Conservation (phyloP, 805 yeast genomes). For the Sungouiozyma intestinalis region DNA sequence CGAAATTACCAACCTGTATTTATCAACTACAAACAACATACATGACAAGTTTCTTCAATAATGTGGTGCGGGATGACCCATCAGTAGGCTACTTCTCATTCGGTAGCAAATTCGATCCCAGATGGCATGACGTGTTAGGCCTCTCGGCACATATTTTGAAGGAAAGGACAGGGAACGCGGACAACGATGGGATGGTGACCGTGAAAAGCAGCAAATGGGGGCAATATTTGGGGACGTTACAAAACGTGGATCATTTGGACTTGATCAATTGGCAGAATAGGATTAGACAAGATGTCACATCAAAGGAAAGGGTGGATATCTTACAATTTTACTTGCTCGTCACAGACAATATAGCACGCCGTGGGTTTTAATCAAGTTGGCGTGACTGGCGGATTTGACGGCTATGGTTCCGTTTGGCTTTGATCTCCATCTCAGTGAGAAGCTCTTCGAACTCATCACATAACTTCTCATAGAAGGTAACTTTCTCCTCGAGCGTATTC, state of each 20-base stretch:
- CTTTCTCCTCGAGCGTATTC: constrained; percentile 26
- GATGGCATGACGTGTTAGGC: constrained; percentile 49
- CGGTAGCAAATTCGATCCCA: constrained; percentile 65
- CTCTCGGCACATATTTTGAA: constrained; percentile 57
- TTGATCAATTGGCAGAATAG: constrained; percentile 72
- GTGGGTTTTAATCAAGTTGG: constrained; percentile 36
- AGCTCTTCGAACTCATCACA: constrained; percentile 52
- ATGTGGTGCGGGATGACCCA: constrained; percentile 41
- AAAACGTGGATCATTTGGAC: constrained; percentile 75
- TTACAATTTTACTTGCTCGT: constrained; percentile 59
- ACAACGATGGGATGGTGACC: constrained; percentile 82
- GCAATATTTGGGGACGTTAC: constrained; percentile 63
- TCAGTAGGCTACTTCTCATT: constrained; percentile 67
- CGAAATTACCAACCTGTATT: constrained; percentile 35
- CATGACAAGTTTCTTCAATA: constrained; percentile 51
- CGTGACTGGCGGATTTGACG: constrained; percentile 9
- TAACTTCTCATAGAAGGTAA: constrained; percentile 35
- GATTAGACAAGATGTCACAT: constrained; percentile 27
- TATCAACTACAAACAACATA: constrained; percentile 53
- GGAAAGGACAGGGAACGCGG: constrained; percentile 33
- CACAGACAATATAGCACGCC: constrained; percentile 48
- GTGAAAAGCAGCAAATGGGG: constrained; percentile 80
- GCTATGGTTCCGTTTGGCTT: constrained; percentile 22
- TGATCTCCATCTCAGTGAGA: constrained; percentile 44
- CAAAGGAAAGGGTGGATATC: constrained; percentile 44